A percentile compares a stretch with the other conserved stretches of the same genome.
phyloP scores from a whole-genome alignment of 306 rosid species.

The Geum urbanum region DNA sequence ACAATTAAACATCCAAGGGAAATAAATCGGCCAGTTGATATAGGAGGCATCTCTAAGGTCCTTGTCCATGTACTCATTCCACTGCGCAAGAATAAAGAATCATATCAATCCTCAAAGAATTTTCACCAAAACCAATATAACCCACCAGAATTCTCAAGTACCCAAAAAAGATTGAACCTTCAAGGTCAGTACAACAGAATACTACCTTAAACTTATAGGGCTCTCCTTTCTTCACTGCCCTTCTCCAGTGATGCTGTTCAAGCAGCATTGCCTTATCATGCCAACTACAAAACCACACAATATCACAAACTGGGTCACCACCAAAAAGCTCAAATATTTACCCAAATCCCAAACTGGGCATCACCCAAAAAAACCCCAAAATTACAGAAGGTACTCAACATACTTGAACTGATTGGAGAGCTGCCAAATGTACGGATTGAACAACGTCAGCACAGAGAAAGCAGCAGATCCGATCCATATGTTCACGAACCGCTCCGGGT shows the following conservation, averaged over 20 bases:
- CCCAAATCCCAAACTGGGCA: conserved; percentile 4
- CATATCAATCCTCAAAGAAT: neutral
- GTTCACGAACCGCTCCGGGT: conserved; percentile 50
- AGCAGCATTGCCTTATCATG: conserved; percentile 75
- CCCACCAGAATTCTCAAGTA: conserved; percentile 10
- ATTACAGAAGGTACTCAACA: neutral
- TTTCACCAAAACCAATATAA: no score
- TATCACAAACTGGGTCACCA: neutral
- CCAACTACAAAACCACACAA: conserved; percentile 46
- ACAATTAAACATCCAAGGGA: conserved; percentile 43
- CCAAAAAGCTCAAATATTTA: neutral
- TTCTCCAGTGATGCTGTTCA: conserved; percentile 90
- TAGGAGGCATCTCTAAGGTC: conserved; percentile 58
- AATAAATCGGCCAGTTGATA: conserved; percentile 69
- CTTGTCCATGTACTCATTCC: conserved; percentile 79
- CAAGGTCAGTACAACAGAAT: neutral
- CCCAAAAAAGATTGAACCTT: neutral
- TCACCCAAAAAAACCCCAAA: neutral
- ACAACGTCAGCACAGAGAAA: conserved; percentile 43
- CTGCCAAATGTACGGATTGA: conserved; percentile 79
- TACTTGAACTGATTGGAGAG: conserved; percentile 67
- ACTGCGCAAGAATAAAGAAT: conserved; percentile 42
- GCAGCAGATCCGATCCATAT: conserved; percentile 71
- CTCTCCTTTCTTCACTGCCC: conserved; percentile 62
- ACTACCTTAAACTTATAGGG: conserved; percentile 61